Evolutionary conservation across 345 rosid species (phyloP).

Genomic region (Pistacia atlantica): DNA sequence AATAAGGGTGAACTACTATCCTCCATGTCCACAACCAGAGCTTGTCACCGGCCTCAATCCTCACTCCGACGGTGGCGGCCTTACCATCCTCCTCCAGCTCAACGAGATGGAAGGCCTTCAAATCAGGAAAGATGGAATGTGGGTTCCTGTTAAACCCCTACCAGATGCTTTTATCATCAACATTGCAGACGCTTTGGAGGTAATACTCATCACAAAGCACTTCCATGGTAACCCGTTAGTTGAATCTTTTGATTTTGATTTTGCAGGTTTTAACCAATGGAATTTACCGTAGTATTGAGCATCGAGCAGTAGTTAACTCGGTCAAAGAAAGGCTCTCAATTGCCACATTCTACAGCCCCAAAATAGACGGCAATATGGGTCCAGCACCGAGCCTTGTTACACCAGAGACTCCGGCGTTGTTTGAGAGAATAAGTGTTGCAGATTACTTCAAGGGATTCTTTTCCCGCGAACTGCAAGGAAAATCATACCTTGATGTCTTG

Average conservation of each 20-base stretch:
- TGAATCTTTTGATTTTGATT: too few species aligned
- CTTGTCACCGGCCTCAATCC: conserved; percentile 38
- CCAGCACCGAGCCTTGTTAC: neutral
- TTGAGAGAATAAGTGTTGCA: neutral
- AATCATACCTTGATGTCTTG: conserved; percentile 22
- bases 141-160: conserved; percentile 22
- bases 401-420: neutral
- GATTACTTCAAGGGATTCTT: neutral
- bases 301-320: conserved; percentile 2
- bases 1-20: conserved; percentile 23
- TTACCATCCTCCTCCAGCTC: conserved; percentile 26
- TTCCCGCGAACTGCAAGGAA: conserved; percentile 10
- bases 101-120: conserved; percentile 27
- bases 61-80: conserved; percentile 25
- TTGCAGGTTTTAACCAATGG: conserved; percentile 13
- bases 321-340: neutral
- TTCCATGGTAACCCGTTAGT: too few species aligned
- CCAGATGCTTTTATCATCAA: conserved; percentile 26
- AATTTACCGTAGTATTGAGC: neutral
- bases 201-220: neutral
- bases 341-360: neutral
- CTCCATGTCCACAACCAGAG: conserved; percentile 43
- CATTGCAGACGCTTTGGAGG: conserved; percentile 24
- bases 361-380: neutral
- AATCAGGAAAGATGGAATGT: conserved; percentile 28